These are phyloP conservation scores for Macrophomina pseudophaseolina DNA, from an alignment of 2,329 filamentous ascomycete species.

Conservation along the genomic window DNA sequence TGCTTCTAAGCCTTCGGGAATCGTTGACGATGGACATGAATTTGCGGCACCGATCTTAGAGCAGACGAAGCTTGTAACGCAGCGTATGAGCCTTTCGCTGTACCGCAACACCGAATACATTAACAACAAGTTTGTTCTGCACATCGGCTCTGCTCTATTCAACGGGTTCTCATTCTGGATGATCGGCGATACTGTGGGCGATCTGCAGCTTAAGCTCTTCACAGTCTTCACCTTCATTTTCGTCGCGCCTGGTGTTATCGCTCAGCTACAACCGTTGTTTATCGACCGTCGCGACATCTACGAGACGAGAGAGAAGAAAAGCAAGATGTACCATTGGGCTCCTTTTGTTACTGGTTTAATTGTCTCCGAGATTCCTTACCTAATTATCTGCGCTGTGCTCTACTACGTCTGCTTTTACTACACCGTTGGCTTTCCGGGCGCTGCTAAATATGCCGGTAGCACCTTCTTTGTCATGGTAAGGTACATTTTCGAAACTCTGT, in stretches of 20 bases:
- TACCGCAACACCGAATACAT: slow-evolving; percentile 68
- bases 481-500: not conserved
- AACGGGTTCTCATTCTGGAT: slow-evolving; percentile 26
- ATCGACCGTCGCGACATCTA: slow-evolving; percentile 43
- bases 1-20: slow-evolving; percentile 43
- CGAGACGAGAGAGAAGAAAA: slow-evolving; percentile 25
- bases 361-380: slow-evolving; percentile 55
- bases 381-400: slow-evolving; percentile 51
- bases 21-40: slow-evolving; percentile 46
- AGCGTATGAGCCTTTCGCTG: slow-evolving; percentile 58
- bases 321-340: slow-evolving; percentile 27
- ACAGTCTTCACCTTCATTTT: slow-evolving; percentile 44
- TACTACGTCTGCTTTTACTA: slow-evolving; percentile 52
- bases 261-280: slow-evolving; percentile 51
- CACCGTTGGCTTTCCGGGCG: slow-evolving; percentile 48
- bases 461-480: slow-evolving; percentile 36
- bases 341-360: slow-evolving; percentile 34
- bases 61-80: slow-evolving; percentile 38
- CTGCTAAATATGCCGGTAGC: slow-evolving; percentile 55
- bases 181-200: slow-evolving; percentile 16
- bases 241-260: slow-evolving; percentile 39
- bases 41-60: slow-evolving; percentile 39
- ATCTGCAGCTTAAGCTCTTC: slow-evolving; percentile 34
- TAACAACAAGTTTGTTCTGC: slow-evolving; percentile 63
- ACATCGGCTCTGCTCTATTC: slow-evolving; percentile 42